Conservation (phyloP, 139 green algal genomes). For the Coelastrella sp. region DNA sequence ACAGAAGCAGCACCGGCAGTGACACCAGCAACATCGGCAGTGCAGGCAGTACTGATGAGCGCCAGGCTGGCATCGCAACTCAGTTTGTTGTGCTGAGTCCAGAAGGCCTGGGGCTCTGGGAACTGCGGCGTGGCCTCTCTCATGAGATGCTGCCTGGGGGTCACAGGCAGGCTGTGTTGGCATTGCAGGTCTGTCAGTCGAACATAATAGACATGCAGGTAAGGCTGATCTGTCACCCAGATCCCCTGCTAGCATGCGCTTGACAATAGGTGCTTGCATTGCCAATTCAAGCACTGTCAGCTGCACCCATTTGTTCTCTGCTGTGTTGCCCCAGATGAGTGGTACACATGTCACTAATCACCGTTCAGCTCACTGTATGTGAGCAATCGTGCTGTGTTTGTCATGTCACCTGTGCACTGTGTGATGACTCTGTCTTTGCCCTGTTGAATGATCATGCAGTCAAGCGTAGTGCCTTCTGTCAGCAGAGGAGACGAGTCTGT, state of each 20-base stretch:
- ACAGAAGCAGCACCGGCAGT: background rate
- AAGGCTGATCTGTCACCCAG: background rate
- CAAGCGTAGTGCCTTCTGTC: too few species aligned
- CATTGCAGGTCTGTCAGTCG: background rate
- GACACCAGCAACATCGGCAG: background rate
- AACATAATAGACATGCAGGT: background rate
- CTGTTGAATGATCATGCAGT: too few species aligned
- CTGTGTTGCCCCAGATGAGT: too few species aligned
- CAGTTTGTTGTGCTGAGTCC: constrained; percentile 24
- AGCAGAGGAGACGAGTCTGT: too few species aligned
- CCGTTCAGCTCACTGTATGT: too few species aligned
- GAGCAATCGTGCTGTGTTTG: too few species aligned
- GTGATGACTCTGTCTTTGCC: too few species aligned
- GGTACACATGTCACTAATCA: too few species aligned
- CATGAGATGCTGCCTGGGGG: constrained; percentile 26
- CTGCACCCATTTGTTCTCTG: too few species aligned
- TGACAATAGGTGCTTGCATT: too few species aligned
- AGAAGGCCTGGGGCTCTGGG: background rate
- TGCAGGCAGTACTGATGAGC: too few species aligned
- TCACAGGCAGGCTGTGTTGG: constrained; percentile 12
- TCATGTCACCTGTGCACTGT: background rate
- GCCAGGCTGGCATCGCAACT: background rate
- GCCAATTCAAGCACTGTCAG: too few species aligned
- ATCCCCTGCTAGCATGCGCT: background rate
- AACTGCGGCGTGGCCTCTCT: background rate